A percentile compares a stretch with the other conserved stretches of the same genome.
Conservation (phyloP, 2,329 filamentous ascomycete species). For the Magnaporthales sp. region DNA sequence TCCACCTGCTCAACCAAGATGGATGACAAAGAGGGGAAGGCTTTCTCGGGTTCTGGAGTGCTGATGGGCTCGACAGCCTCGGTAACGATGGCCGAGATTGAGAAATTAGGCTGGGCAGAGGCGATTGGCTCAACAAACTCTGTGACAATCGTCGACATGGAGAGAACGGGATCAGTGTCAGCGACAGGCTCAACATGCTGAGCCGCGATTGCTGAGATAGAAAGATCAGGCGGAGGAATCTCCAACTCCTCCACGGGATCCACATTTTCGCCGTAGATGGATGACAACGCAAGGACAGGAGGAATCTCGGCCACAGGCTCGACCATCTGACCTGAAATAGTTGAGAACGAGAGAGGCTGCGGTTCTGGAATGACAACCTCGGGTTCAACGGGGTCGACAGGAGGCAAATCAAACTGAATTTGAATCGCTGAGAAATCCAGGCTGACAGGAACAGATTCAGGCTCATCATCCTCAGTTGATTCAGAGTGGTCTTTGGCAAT, state of each 20-base stretch:
- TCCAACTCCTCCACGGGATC: constrained; percentile 31
- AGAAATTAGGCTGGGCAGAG: constrained; percentile 16
- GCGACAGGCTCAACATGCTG: constrained; percentile 14
- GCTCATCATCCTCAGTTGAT: background rate
- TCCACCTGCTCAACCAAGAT: constrained; percentile 23
- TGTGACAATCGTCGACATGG: constrained; percentile 4
- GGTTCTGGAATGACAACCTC: constrained; percentile 14
- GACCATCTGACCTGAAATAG: constrained; percentile 23
- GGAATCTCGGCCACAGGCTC: constrained; percentile 15
- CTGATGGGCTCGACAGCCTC: constrained; percentile 17
- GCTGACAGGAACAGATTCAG: background rate
- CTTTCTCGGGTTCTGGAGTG: constrained; percentile 15
- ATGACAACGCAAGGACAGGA: constrained; percentile 22
- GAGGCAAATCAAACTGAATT: constrained; percentile 15
- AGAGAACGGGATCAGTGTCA: constrained; percentile 11
- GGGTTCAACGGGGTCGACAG: constrained; percentile 12
- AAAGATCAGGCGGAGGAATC: constrained; percentile 9
- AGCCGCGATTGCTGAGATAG: constrained; percentile 4
- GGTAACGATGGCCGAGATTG: constrained; percentile 22
- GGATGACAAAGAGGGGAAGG: constrained; percentile 24
- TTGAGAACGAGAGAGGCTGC: constrained; percentile 24
- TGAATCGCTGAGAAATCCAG: constrained; percentile 16
- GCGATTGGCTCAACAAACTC: constrained; percentile 13
- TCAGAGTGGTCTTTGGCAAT: background rate
- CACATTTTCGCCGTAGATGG: constrained; percentile 33